phyloP scores from a whole-genome alignment of 371 early-diverging fungal genomes.

The Syncephalastrum racemosum region DNA sequence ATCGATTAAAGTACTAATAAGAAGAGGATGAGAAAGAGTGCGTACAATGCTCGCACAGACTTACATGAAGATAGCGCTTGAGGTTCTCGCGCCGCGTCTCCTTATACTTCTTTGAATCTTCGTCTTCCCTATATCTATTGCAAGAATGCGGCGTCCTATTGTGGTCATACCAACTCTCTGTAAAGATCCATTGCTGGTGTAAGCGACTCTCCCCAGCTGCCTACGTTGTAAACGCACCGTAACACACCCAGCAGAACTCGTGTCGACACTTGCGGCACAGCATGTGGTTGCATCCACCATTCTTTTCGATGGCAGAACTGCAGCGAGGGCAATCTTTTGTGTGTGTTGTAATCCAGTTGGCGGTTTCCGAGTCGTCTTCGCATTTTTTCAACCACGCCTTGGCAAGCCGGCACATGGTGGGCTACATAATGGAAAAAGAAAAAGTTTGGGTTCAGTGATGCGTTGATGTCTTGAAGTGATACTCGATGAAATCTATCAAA shows the following conservation, averaged over 20 bases:
- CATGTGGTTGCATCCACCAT: conserved; percentile 93
- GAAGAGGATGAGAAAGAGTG: not conserved
- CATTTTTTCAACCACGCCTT: conserved; percentile 90
- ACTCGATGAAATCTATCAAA: not conserved
- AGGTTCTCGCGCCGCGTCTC: conserved; percentile 77
- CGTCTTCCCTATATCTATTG: conserved; percentile 82
- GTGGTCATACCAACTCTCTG: not conserved
- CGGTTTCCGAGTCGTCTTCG: conserved; percentile 92
- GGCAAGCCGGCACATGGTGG: conserved; percentile 77
- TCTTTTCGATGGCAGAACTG: conserved; percentile 90
- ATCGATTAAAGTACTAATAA: conserved; percentile 85
- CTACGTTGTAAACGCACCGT: conserved; percentile 19
- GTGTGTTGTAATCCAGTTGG: conserved; percentile 92
- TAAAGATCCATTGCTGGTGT: not conserved
- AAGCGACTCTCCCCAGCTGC: not conserved
- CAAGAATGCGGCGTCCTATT: conserved; percentile 43
- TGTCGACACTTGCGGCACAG: conserved; percentile 78
- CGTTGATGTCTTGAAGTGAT: too few relatives aligned
- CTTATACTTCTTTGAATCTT: conserved; percentile 69
- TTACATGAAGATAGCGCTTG: conserved; percentile 88
- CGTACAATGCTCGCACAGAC: conserved; percentile 16
- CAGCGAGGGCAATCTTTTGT: conserved; percentile 95
- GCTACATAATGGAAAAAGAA: conserved; percentile 27
- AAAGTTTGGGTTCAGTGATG: too few relatives aligned
- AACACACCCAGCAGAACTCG: conserved; percentile 84